phyloP scores from a whole-genome alignment of 2,329 filamentous ascomycete species.

The Lachnellula occidentalis region DNA sequence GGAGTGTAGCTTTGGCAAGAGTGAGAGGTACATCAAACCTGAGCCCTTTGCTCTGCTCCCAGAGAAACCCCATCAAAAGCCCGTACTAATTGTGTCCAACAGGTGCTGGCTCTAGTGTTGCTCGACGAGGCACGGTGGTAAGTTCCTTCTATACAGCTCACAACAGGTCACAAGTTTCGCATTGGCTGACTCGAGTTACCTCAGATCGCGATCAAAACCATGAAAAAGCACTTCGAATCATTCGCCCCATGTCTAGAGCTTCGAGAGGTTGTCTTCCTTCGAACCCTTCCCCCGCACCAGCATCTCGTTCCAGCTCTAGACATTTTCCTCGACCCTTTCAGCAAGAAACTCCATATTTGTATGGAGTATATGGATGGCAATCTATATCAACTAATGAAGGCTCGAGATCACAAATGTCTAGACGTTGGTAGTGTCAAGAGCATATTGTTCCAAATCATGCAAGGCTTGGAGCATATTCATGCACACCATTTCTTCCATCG shows the following conservation, averaged over 20 bases:
- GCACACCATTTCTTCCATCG: slow-evolving; percentile 97
- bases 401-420: slow-evolving; percentile 88
- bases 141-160: slow-evolving; percentile 33
- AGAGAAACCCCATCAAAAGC: no score
- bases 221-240: slow-evolving; percentile 99
- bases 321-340: slow-evolving; percentile 95
- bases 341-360: slow-evolving; percentile 91
- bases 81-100: no score
- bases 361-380: slow-evolving; percentile 99
- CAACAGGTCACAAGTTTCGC: background rate
- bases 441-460: slow-evolving; percentile 94
- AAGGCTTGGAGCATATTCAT: slow-evolving; percentile 94
- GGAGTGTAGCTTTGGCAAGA: slow-evolving; percentile 86
- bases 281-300: slow-evolving; percentile 78
- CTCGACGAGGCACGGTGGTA: slow-evolving; percentile 88
- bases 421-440: slow-evolving; percentile 93
- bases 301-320: slow-evolving; percentile 96
- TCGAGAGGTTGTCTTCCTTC: slow-evolving; percentile 92
- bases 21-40: slow-evolving; percentile 56
- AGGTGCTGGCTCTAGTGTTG: slow-evolving; percentile 73
- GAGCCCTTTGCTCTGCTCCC: no score
- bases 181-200: slow-evolving; percentile 11
- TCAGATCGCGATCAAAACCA: slow-evolving; percentile 97
- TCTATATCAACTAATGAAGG: slow-evolving; percentile 98
- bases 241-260: slow-evolving; percentile 87